Evolutionary conservation across 2,329 filamentous ascomycete species (phyloP), one percentile per base, ranked within the genome.

Genomic region (Pyricularia sp.): DNA sequence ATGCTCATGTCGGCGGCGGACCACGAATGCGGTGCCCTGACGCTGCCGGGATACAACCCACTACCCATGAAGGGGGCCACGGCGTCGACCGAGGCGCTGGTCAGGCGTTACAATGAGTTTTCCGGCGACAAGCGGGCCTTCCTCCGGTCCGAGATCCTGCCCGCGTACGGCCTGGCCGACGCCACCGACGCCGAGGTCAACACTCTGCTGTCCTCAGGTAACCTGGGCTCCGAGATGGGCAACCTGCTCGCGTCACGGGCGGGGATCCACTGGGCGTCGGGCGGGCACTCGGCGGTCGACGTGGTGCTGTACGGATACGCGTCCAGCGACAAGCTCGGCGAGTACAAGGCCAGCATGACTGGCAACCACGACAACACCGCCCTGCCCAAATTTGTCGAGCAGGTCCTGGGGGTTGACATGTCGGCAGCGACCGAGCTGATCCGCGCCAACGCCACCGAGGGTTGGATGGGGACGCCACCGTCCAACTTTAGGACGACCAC

Each of bases 11-110:
- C 77, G 14, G 79, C 78, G 17, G 79, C 79, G 0, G 79, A 81
- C 70, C 78, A 81, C 70, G 79, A 81, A 70, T 78, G 75, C 28
- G 79, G 79, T 33, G 79, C 79, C 14, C 71, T 80, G 63, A 79
- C 79, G 0, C 73, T 79, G 12, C 76, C 77, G 36, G 78, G 78
- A 66, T 80, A 75, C 71, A 75, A 79, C 65, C 78, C 78, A 0
- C 71, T 75, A 0, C 74, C 75, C 2, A 74, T 81, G 7, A 72
- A 42, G 73, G 12, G 70, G 20, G 75, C 74, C 1, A 76, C 70
- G 31, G 75, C 75, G 69, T 77, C 78, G 1, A 73, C 73, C 9
- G 78, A 80, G 69, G 70, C 73, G 26, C 73, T 78, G 31, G 71
- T 72, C 42, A 65, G 69, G 71, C 74, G 26, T 3, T 33, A 30